These are phyloP conservation scores for Tetrapyrgos nigripes DNA, from an alignment of 1,284 basidiomycete genomes.

Conservation along the genomic window DNA sequence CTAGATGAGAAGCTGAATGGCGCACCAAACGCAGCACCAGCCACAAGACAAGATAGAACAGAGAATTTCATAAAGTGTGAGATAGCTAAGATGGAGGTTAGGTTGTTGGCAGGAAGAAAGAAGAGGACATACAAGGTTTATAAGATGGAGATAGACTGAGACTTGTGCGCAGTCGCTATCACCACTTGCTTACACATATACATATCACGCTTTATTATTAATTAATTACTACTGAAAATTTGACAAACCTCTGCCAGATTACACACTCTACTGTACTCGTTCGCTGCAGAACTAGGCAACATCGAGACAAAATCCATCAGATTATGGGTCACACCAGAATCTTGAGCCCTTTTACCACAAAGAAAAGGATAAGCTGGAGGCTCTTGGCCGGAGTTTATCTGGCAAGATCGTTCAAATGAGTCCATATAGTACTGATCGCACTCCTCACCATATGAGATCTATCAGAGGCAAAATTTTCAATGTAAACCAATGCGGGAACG, in stretches of 20 bases:
- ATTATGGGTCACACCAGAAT: constrained; percentile 55
- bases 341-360: constrained; percentile 49
- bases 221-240: constrained; percentile 6
- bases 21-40: constrained; percentile 43
- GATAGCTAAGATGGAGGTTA: not conserved
- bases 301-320: constrained; percentile 70
- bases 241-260: not conserved
- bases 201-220: no score
- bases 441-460: constrained; percentile 75
- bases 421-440: not conserved
- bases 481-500: constrained; percentile 54
- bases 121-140: not conserved
- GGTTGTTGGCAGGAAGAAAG: not conserved
- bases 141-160: no score
- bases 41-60: constrained; percentile 31
- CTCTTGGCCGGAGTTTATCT: constrained; percentile 28
- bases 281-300: constrained; percentile 32
- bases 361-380: constrained; percentile 63
- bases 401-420: not conserved
- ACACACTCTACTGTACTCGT: constrained; percentile 44
- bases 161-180: no score
- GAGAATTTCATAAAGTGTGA: constrained; percentile 35
- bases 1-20: constrained; percentile 14
- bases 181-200: no score
- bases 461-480: constrained; percentile 76